Conservation (phyloP, 305 asterid genomes). For the Fraxinus ornus region DNA sequence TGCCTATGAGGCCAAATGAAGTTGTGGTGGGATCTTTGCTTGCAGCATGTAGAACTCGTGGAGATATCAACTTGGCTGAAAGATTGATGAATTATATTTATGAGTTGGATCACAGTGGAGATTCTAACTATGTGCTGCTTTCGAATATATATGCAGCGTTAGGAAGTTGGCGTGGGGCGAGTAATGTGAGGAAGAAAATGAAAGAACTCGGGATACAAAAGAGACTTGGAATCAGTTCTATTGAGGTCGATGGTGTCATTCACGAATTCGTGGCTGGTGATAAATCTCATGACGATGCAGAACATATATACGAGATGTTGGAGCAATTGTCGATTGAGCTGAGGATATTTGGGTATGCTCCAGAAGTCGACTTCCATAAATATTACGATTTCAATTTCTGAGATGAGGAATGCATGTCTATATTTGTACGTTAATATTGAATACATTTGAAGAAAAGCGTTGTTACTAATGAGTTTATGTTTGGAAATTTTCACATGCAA, state of each 20-base stretch:
- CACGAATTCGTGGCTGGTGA: constrained; percentile 65
- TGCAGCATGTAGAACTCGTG: constrained; percentile 57
- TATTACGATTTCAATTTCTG: constrained; percentile 15
- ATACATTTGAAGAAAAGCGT: neutral
- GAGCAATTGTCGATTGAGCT: constrained; percentile 45
- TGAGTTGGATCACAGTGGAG: constrained; percentile 51
- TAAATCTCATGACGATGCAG: constrained; percentile 47
- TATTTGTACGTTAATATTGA: neutral
- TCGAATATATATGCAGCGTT: constrained; percentile 66
- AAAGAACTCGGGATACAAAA: constrained; percentile 64
- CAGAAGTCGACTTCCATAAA: constrained; percentile 26
- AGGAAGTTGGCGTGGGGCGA: constrained; percentile 74
- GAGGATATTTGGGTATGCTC: constrained; percentile 26
- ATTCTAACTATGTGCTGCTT: constrained; percentile 54
- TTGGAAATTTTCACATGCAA: neutral
- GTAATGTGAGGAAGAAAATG: constrained; percentile 72
- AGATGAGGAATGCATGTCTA: neutral
- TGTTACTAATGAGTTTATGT: neutral
- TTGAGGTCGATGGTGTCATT: constrained; percentile 49
- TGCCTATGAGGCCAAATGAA: constrained; percentile 76
- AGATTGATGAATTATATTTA: constrained; percentile 43
- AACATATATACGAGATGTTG: constrained; percentile 39
- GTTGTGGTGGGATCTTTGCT: constrained; percentile 65
- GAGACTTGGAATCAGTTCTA: constrained; percentile 61
- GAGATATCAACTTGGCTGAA: constrained; percentile 55